A percentile compares a stretch with the other conserved stretches of the same genome.
These are phyloP conservation scores for Solanum hybrid DNA, from an alignment of 305 asterid genomes.

Conservation along the genomic window DNA sequence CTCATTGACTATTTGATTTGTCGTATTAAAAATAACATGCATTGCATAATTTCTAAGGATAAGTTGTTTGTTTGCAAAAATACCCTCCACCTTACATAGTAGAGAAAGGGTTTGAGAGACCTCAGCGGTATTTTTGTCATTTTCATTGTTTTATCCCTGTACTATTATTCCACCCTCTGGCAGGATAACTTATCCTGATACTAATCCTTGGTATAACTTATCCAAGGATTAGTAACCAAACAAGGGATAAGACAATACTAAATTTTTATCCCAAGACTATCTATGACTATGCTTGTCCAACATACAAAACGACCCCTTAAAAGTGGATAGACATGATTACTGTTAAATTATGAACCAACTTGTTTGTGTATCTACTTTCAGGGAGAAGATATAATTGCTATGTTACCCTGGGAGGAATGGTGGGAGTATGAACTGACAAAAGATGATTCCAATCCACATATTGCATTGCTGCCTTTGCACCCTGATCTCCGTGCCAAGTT, in stretches of 20 bases:
- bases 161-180: background rate
- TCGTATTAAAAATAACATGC: background rate
- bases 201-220: background rate
- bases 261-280: background rate
- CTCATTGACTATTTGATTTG: background rate
- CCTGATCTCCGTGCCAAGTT: conserved; percentile 71
- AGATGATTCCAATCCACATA: conserved; percentile 83
- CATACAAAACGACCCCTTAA: background rate
- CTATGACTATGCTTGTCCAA: background rate
- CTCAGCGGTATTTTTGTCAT: background rate
- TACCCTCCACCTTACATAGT: background rate
- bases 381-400: conserved; percentile 86
- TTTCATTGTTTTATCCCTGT: background rate
- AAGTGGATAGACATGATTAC: background rate
- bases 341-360: background rate
- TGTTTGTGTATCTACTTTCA: conserved; percentile 12
- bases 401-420: conserved; percentile 95
- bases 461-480: conserved; percentile 86
- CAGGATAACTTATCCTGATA: background rate
- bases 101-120: background rate
- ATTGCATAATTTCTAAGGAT: background rate
- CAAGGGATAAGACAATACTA: background rate
- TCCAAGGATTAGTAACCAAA: background rate
- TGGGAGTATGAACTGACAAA: conserved; percentile 83
- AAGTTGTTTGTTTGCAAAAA: background rate